Conservation (phyloP, 352 stramenopile species). For the Pythium insidiosum region DNA sequence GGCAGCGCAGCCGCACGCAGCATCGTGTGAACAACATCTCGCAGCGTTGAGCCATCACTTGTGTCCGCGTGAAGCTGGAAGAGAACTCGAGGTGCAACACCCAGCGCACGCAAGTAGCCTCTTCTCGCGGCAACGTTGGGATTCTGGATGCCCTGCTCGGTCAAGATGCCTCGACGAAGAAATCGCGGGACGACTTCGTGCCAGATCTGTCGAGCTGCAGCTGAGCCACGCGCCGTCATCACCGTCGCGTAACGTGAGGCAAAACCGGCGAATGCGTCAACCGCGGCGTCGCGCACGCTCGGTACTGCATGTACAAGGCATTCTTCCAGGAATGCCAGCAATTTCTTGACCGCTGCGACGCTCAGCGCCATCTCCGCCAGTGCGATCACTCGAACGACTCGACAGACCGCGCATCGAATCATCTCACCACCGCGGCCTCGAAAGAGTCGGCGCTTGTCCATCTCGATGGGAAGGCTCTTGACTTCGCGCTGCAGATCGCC, state of each 20-base stretch:
- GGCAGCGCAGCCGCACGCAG: conserved; percentile 39
- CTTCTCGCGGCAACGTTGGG: conserved; percentile 86
- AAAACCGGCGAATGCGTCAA: conserved; percentile 82
- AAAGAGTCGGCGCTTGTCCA: conserved; percentile 95
- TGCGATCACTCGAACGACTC: conserved; percentile 90
- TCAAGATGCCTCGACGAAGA: conserved; percentile 35
- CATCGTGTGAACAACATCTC: conserved; percentile 24
- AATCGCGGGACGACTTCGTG: conserved; percentile 49
- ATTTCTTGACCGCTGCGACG: conserved; percentile 72
- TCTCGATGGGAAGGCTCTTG: conserved; percentile 67
- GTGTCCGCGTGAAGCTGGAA: too few relatives aligned
- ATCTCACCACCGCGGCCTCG: conserved; percentile 94
- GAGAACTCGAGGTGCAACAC: conserved; percentile 27
- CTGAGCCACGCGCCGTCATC: conserved; percentile 42
- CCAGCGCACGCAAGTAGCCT: conserved; percentile 61
- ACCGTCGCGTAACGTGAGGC: conserved; percentile 83
- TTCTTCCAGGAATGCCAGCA: conserved; percentile 75
- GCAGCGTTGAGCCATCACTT: too few relatives aligned
- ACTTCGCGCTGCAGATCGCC: conserved; percentile 61
- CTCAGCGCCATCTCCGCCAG: conserved; percentile 37
- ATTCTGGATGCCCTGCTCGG: conserved; percentile 21
- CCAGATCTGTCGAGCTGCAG: conserved; percentile 37
- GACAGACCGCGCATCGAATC: conserved; percentile 91
- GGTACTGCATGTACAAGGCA: conserved; percentile 94
- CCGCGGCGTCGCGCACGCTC: conserved; percentile 83